Evolutionary conservation across 2,329 filamentous ascomycete genomes (phyloP), one percentile per base, ranked within the genome.

Genomic region (Acrocalymma vagum): DNA sequence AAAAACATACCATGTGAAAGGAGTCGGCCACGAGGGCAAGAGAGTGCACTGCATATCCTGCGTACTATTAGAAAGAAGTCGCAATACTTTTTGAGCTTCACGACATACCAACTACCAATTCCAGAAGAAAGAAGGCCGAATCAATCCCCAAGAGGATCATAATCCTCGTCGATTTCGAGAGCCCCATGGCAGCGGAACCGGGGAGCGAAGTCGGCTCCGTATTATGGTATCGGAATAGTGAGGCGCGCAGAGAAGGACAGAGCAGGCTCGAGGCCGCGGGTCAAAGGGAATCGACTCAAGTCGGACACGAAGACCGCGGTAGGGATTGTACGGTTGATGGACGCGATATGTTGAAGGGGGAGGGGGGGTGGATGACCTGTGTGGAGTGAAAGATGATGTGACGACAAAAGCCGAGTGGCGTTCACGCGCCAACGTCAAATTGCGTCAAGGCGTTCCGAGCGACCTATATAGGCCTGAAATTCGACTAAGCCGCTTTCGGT

Each of bases 11-110:
- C 94, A 99, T 99, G 74, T 99, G 94, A 72, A 99, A 99, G 45
- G 94, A 91, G 76, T 99, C 94, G 38, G 94, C 94, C 65, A 95
- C 91, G 44, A 99, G 81, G 24, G 94, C 94, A 57, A 99, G 82
- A 13, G 94, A 97, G 65, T 92, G 87, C 46, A 95, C 90, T 51
- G 86, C 77, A 77, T 96, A 90, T 48, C 94, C 80, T 81, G 49
- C 26, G 33, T 32, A 11, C 9, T 10, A 20, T 57, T 28, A 58
- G 45, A 36, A 6, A 22, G 27, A 6, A 37, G 11, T 13, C 14
- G 25, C n/a, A 16, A 24, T 33, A 23, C 15, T 16, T 21, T 16
- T 26, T 15, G 22, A 18, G n/a, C n/a, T n/a, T n/a, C n/a, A n/a
- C 14, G 16, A 65, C 75, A 23, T 47, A 79, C 79, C 93, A 48